phyloP scores from a whole-genome alignment of 305 asterid species.

The Fraxinus platypoda region DNA sequence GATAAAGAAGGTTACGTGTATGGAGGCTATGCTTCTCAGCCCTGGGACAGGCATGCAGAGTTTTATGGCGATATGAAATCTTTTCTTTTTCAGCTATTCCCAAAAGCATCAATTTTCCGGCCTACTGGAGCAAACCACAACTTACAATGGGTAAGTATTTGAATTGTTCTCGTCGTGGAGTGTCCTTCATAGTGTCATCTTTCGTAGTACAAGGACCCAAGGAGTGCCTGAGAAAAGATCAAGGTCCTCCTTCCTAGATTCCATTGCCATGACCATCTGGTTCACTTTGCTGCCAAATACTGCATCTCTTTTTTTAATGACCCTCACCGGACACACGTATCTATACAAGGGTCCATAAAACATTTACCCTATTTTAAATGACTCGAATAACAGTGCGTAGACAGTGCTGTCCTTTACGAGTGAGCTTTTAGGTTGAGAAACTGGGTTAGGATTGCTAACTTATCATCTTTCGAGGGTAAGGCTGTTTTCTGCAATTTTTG shows the following conservation, averaged over 20 bases:
- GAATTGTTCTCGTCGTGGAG: slow-evolving; percentile 8
- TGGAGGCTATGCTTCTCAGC: slow-evolving; percentile 95
- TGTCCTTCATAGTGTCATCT: neutral
- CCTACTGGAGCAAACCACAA: slow-evolving; percentile 90
- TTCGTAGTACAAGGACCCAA: neutral
- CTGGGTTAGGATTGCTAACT: neutral
- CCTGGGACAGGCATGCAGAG: slow-evolving; percentile 88
- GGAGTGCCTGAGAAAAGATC: neutral
- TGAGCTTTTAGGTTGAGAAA: neutral
- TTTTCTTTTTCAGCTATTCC: slow-evolving; percentile 79
- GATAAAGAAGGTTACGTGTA: slow-evolving; percentile 76
- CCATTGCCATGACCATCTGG: neutral
- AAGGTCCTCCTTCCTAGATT: neutral
- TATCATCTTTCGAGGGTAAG: neutral
- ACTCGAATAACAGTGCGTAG: neutral
- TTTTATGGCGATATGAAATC: slow-evolving; percentile 85
- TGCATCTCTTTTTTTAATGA: neutral
- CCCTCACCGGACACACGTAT: neutral
- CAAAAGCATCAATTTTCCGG: slow-evolving; percentile 70
- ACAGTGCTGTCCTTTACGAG: neutral
- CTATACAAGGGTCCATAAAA: neutral
- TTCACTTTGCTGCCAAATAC: neutral
- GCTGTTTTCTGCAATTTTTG: neutral
- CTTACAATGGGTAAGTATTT: slow-evolving; percentile 59
- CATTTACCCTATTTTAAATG: neutral